Evolutionary conservation across 1,139 yeast species (phyloP), one percentile per base, ranked within the genome.

Genomic region (Pichia sp.): DNA sequence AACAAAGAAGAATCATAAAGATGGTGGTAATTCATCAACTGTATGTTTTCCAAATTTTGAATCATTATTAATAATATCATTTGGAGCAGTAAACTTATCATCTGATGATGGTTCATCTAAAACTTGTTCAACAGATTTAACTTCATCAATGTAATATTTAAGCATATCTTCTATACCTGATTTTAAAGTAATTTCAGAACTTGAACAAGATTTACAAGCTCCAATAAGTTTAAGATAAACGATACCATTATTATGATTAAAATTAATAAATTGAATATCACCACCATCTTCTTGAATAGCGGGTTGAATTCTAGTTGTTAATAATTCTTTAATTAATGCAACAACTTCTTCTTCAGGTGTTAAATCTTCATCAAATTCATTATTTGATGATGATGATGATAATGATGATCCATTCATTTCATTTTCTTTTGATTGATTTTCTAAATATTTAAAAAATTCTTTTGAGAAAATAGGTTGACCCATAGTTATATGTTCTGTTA

Each of bases 291-390:
- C 94, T 64, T 82, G 86, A 54, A 85, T 83, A 0, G 97, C 97
- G 0, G 99, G 98, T 59, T 97, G 79, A 53, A 92, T 90, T 60
- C 97, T 79, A 4, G 99, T 92, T 60, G 87, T 90, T 50, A 92
- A 85, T 47, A 92, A 74, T 66, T 92, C 99, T 61, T 90, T 89
- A 60, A 92, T 89, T 87, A 92, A 85, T 11, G 86, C 78, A 46
- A 92, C 89, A 2, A 90, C 79, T 64, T 85, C 94, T 49, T 80
- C 81, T 53, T 85, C 92, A 10, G 81, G 85, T 25, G 81, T 85
- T 43, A 69, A 61, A 31, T 71, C 72, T 38, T 66, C 72, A 0
- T 74, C 70, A 25, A 46, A 48, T 26, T 50, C 55, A 44, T 66
- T 63, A 5, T 67, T 72, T 4, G 71, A 52, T 9, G 26, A 40